Conservation (phyloP, 148 eudicot genomes). For the Vaccinium corymbosum region DNA sequence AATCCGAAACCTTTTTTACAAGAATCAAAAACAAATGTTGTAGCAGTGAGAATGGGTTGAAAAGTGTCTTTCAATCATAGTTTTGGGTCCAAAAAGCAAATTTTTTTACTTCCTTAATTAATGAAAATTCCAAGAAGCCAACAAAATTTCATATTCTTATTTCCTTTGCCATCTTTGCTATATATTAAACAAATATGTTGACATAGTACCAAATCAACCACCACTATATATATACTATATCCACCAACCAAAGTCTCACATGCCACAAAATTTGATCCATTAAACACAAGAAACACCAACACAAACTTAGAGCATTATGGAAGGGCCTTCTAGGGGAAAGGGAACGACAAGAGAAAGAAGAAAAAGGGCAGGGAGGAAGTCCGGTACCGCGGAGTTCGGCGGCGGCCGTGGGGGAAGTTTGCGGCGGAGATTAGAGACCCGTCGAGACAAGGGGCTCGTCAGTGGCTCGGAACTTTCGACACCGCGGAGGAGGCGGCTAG, state of each 20-base stretch:
- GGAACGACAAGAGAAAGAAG: not conserved
- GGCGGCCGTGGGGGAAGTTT: conserved; percentile 35
- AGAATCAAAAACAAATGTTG: not conserved
- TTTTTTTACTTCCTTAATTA: not conserved
- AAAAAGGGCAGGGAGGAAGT: conserved; percentile 23
- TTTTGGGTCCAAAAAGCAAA: not conserved
- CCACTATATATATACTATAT: not conserved
- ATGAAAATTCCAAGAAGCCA: not conserved
- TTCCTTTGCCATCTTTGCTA: not conserved
- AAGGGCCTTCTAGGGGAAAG: conserved; percentile 21
- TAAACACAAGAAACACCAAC: not conserved
- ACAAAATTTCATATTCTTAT: not conserved
- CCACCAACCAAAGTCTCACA: not conserved
- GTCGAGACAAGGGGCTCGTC: not conserved
- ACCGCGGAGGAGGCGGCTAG: not conserved
- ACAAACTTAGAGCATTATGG: conserved; percentile 20
- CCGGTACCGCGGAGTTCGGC: conserved; percentile 29
- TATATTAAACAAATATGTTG: not conserved
- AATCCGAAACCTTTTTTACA: not conserved
- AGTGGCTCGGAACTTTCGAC: not conserved
- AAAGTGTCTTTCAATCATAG: not conserved
- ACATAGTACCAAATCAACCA: not conserved
- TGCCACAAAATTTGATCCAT: not conserved
- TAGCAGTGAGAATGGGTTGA: not conserved
- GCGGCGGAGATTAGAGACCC: conserved; percentile 23